Conservation (phyloP, 257 asterid species). For the Solanum tarijense region DNA sequence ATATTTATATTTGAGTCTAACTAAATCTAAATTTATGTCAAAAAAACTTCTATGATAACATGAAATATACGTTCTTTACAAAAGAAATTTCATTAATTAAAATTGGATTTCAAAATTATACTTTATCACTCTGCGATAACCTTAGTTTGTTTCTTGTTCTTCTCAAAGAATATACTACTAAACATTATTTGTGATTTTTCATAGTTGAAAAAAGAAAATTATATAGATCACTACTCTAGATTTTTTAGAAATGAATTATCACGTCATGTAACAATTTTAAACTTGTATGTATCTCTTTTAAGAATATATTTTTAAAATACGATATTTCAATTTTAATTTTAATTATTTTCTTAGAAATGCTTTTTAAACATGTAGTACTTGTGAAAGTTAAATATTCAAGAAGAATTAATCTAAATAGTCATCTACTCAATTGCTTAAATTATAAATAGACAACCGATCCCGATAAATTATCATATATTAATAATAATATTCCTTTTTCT, state of each 20-base stretch:
- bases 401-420: background rate
- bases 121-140: background rate
- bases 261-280: background rate
- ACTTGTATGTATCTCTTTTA: background rate
- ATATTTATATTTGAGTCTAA: rapidly evolving
- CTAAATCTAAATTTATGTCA: background rate
- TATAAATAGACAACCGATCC: background rate
- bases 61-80: rapidly evolving
- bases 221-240: background rate
- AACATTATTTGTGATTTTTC: background rate
- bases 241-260: background rate
- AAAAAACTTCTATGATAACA: rapidly evolving
- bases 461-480: no score
- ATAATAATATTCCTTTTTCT: background rate
- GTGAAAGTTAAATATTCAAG: background rate
- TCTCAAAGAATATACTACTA: background rate
- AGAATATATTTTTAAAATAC: background rate
- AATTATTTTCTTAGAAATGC: background rate
- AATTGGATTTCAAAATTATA: no score
- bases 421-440: background rate
- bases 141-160: background rate
- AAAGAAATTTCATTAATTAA: background rate
- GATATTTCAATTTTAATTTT: background rate
- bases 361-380: background rate
- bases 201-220: background rate